phyloP scores from a whole-genome alignment of 768 basidiomycete genomes.

The Arthromyces matolae region DNA sequence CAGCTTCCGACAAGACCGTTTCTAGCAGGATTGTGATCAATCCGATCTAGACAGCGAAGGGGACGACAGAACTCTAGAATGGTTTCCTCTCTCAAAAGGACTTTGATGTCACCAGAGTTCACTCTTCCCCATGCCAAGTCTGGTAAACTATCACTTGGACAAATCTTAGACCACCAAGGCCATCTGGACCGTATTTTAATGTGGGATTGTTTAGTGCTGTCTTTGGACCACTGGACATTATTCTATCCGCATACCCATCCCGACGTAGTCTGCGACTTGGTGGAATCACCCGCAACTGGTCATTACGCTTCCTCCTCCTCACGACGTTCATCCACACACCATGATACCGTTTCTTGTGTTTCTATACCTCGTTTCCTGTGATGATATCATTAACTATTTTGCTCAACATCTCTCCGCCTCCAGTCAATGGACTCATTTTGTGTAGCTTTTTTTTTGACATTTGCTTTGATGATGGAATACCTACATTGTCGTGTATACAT shows the following conservation, averaged over 20 bases:
- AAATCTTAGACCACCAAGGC: too few species aligned
- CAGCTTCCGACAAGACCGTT: slow-evolving; percentile 3
- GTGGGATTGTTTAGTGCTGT: not conserved
- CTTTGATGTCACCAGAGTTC: too few species aligned
- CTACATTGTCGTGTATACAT: slow-evolving; percentile 15
- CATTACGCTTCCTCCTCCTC: too few species aligned
- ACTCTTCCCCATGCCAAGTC: too few species aligned
- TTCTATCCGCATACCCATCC: too few species aligned
- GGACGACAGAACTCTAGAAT: slow-evolving; percentile 3
- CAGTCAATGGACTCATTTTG: slow-evolving; percentile 7
- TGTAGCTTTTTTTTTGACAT: slow-evolving; percentile 6
- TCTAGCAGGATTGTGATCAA: slow-evolving; percentile 13
- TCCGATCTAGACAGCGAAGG: slow-evolving; percentile 14
- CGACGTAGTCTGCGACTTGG: too few species aligned
- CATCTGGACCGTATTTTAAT: too few species aligned
- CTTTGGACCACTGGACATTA: too few species aligned
- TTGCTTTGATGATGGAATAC: slow-evolving; percentile 13
- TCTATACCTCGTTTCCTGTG: slow-evolving; percentile 1
- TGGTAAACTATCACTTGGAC: too few species aligned
- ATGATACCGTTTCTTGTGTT: slow-evolving; percentile 7
- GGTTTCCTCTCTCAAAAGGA: too few species aligned
- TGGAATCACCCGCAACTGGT: too few species aligned
- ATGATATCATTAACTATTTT: not conserved
- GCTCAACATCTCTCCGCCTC: not conserved
- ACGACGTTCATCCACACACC: too few species aligned